Evolutionary conservation across 1,139 yeast species (phyloP).

Genomic region (Suhomyces bokatorum): DNA sequence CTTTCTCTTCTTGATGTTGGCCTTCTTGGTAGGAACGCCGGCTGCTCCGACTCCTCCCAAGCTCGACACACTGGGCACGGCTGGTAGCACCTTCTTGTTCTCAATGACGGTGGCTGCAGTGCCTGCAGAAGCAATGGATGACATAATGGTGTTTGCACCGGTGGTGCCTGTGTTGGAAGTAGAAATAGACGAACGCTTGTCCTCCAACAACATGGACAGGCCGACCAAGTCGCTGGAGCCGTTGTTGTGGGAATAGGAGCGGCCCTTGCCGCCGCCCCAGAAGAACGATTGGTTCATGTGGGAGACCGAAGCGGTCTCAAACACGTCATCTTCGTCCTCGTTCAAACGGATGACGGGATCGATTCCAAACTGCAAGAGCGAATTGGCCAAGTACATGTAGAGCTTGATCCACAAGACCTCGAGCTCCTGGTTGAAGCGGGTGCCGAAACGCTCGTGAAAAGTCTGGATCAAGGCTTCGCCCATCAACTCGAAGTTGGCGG

Average conservation of each 20-base stretch:
- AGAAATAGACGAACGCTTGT: slow-evolving; percentile 19
- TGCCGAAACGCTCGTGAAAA: slow-evolving; percentile 64
- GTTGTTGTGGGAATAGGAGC: slow-evolving; percentile 3
- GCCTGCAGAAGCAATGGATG: slow-evolving; percentile 5
- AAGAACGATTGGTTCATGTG: slow-evolving; percentile 8
- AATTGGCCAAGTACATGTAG: slow-evolving; percentile 62
- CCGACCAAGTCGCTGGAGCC: slow-evolving; percentile 3
- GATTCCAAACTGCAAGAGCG: slow-evolving; percentile 61
- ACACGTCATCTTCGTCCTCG: slow-evolving; percentile 10
- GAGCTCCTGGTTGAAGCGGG: slow-evolving; percentile 47
- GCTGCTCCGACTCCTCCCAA: neutral
- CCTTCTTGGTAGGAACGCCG: slow-evolving; percentile 11
- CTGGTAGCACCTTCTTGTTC: slow-evolving; percentile 11
- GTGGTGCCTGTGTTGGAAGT: slow-evolving; percentile 20
- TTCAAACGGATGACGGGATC: slow-evolving; percentile 49
- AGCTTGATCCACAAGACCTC: slow-evolving; percentile 75
- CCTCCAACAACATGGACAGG: slow-evolving; percentile 9
- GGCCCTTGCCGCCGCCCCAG: slow-evolving; percentile 9
- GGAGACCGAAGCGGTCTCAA: slow-evolving; percentile 9
- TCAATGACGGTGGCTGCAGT: slow-evolving; percentile 2
- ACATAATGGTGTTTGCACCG: slow-evolving; percentile 13
- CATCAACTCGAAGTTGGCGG: slow-evolving; percentile 72
- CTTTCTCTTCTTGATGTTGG: slow-evolving; percentile 29
- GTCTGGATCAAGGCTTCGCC: slow-evolving; percentile 78
- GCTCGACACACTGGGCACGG: slow-evolving; percentile 1